Conservation (phyloP, 306 rosid species). For the Malus sieversii region DNA sequence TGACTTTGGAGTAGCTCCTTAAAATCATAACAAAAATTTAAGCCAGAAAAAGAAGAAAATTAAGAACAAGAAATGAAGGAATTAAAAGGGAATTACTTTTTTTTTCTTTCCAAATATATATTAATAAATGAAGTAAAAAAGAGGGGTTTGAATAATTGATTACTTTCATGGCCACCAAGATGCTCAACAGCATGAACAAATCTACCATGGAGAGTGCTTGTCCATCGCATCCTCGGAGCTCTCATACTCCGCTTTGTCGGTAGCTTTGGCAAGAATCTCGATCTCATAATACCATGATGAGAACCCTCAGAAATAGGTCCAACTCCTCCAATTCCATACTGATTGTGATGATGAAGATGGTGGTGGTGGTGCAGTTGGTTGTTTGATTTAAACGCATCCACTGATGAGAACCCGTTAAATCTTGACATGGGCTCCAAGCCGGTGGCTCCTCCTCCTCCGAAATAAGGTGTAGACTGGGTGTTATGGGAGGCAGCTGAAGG, state of each 20-base stretch:
- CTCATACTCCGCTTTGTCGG: conserved; percentile 82
- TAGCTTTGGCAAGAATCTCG: conserved; percentile 66
- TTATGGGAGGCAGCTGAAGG: not conserved
- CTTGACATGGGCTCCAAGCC: conserved; percentile 48
- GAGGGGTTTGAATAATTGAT: not conserved
- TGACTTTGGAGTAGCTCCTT: conserved; percentile 94
- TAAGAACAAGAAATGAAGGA: not conserved
- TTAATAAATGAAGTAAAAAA: not conserved
- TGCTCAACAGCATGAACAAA: conserved; percentile 93
- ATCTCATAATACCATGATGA: conserved; percentile 54
- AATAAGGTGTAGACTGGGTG: conserved; percentile 1
- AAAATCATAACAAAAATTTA: not conserved
- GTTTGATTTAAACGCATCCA: conserved; percentile 42
- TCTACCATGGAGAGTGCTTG: conserved; percentile 76
- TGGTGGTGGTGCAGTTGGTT: conserved; percentile 49
- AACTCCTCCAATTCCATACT: conserved; percentile 24
- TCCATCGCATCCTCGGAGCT: conserved; percentile 95
- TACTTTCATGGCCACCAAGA: conserved; percentile 97
- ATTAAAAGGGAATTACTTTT: no score
- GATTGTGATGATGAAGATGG: not conserved
- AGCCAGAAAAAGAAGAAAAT: not conserved
- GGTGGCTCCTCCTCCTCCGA: conserved; percentile 12
- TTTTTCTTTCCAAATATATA: not conserved
- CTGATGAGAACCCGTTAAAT: conserved; percentile 34
- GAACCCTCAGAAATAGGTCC: conserved; percentile 33